Evolutionary conservation across 805 yeast genomes (phyloP).

Genomic region (Lachancea thermotolerans): DNA sequence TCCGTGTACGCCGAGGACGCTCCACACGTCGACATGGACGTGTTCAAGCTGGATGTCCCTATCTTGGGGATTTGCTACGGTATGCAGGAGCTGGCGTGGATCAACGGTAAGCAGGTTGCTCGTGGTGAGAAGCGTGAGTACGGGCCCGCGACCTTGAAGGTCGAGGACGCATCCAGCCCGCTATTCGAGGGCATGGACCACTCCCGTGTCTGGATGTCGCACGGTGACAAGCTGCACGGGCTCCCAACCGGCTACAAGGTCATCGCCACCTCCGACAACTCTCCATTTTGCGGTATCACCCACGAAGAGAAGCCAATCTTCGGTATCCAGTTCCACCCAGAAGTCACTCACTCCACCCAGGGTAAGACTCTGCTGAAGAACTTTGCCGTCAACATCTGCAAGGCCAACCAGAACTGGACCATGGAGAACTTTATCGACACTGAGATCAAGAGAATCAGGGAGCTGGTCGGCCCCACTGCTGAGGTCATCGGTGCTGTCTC

Average conservation of each 20-base stretch:
- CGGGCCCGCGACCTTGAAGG: slow-evolving; percentile 88
- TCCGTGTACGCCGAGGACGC: slow-evolving; percentile 93
- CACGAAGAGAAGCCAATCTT: slow-evolving; percentile 65
- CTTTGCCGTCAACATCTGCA: slow-evolving; percentile 88
- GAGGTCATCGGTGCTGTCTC: slow-evolving; percentile 99
- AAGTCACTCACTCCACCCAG: slow-evolving; percentile 90
- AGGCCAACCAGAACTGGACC: slow-evolving; percentile 87
- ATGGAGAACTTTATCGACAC: slow-evolving; percentile 97
- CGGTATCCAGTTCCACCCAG: slow-evolving; percentile 99
- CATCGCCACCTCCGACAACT: slow-evolving; percentile 87
- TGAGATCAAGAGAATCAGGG: slow-evolving; percentile 87
- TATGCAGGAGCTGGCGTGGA: slow-evolving; percentile 98
- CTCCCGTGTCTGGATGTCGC: slow-evolving; percentile 99
- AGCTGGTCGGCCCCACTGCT: slow-evolving; percentile 91
- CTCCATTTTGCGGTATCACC: slow-evolving; percentile 92
- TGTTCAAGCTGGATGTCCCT: slow-evolving; percentile 87
- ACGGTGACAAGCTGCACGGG: slow-evolving; percentile 90
- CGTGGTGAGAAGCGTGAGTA: slow-evolving; percentile 97
- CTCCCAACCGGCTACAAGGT: slow-evolving; percentile 84
- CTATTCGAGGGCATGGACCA: slow-evolving; percentile 85
- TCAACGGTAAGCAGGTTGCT: slow-evolving; percentile 82
- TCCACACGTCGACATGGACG: slow-evolving; percentile 94
- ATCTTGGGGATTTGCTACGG: slow-evolving; percentile 98
- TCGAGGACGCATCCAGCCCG: slow-evolving; percentile 57
- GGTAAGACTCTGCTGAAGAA: slow-evolving; percentile 84